Base-by-base conservation (phyloP, 345 rosid species). In the Ceriops decandra region DNA sequence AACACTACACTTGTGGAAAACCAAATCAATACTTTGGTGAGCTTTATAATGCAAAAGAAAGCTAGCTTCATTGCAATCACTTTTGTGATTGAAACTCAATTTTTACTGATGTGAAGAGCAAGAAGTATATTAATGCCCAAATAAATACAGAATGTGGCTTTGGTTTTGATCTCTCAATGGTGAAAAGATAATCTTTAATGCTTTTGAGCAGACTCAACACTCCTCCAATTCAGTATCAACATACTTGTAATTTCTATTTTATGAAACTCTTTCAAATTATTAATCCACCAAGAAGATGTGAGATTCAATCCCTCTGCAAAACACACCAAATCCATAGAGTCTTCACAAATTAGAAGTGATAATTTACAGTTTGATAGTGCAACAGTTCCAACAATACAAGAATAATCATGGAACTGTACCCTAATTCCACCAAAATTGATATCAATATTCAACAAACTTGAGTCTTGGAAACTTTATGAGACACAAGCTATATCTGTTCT, bases 41-140 rank as follows among this genome's bases (percentile, higher is more conserved):
- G 81, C 79, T 80, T 85, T 82, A 83, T 84, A 87, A 53, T 68
- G 82, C 57, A 90, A 76, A 78, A 75, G 72, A 76, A 93, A 62
- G 81, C 82, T 86, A 63, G 75, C 80, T 72, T 80, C 78, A 42
- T 63, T 49, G 24, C 77, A 71, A 73, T 42, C 74, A 72, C 70
- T 53, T 31, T 63, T 52, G 13, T 71, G 76, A 58, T 69, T 68
- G 73, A n/a, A n/a, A n/a, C n/a, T n/a, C n/a, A n/a, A 52, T 35
- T 65, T 82, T 52, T 81, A 76, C 71, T 74, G 79, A 76, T 68
- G 51, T 65, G 69, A 63, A 76, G 76, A 57, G 66, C 53, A 56
- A 5, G 82, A 67, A 64, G 72, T 72, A 71, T 74, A 74, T 28
- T 66, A 57, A 79, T 81, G 60, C 65, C 84, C 88, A 46, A 82